These are phyloP conservation scores for Thuja plicata DNA, from an alignment of 83 land plant genomes.

Conservation along the genomic window DNA sequence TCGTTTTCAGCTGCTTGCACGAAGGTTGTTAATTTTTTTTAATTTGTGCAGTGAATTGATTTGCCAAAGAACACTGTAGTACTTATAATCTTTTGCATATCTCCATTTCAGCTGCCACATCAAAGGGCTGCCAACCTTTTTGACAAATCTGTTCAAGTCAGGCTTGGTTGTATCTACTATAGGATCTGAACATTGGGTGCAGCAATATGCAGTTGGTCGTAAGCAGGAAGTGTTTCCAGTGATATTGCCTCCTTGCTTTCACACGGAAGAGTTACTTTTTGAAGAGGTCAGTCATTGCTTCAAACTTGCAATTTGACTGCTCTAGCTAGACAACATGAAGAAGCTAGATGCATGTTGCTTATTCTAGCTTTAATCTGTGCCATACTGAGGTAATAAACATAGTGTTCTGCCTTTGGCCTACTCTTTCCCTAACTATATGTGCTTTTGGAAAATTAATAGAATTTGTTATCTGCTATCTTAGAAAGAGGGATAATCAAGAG, in stretches of 20 bases:
- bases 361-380: not conserved
- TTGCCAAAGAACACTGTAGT: not conserved
- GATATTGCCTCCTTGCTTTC: slow-evolving; percentile 37
- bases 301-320: not conserved
- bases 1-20: slow-evolving; percentile 40
- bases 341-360: not conserved
- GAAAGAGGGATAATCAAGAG: not conserved
- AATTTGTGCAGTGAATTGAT: not conserved
- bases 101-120: slow-evolving; percentile 32
- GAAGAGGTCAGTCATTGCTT: slow-evolving; percentile 29
- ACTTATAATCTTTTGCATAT: not conserved
- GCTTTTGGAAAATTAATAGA: not conserved
- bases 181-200: slow-evolving; percentile 26
- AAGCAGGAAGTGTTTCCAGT: slow-evolving; percentile 51
- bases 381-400: not conserved
- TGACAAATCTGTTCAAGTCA: slow-evolving; percentile 34
- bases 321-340: not conserved
- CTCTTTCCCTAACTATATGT: not conserved
- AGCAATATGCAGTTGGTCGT: slow-evolving; percentile 35
- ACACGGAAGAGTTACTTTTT: slow-evolving; percentile 24
- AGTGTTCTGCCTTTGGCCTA: not conserved
- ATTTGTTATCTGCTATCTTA: not conserved
- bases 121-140: slow-evolving; percentile 38
- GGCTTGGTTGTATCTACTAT: slow-evolving; percentile 23
- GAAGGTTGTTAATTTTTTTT: slow-evolving; percentile 25